Conservation (phyloP, 176 grass and related monocot species). For the Thalia dealbata region DNA sequence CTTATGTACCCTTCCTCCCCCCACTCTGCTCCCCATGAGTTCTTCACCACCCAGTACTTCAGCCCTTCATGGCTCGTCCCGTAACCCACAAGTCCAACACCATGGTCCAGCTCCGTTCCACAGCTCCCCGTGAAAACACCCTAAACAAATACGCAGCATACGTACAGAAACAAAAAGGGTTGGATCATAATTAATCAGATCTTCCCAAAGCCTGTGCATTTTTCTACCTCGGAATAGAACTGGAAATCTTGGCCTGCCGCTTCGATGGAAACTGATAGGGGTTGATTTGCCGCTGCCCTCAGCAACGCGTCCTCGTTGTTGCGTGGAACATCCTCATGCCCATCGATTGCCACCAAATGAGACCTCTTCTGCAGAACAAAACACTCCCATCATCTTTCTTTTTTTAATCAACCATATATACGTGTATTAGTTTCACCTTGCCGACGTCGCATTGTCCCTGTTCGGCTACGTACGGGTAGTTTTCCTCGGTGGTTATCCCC, state of each 20-base stretch:
- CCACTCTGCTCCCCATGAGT: slow-evolving; percentile 1
- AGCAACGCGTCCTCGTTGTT: slow-evolving; percentile 42
- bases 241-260: slow-evolving; percentile 47
- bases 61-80: neutral
- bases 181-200: too few relatives aligned
- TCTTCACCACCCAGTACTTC: slow-evolving; percentile 8
- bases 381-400: too few relatives aligned
- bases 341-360: slow-evolving; percentile 46
- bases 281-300: slow-evolving; percentile 55
- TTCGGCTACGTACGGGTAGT: slow-evolving; percentile 45
- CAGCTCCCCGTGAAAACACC: slow-evolving; percentile 41
- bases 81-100: neutral
- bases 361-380: slow-evolving; percentile 27
- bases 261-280: slow-evolving; percentile 55
- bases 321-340: slow-evolving; percentile 43
- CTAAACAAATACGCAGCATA: too few relatives aligned
- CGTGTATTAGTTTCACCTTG: too few relatives aligned
- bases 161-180: neutral
- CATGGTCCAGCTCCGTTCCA: neutral
- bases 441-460: slow-evolving; percentile 32
- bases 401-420: neutral
- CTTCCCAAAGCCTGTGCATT: too few relatives aligned
- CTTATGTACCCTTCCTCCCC: neutral
- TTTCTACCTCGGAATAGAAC: slow-evolving; percentile 85
- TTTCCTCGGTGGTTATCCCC: slow-evolving; percentile 52